Evolutionary conservation across 352 stramenopile species (phyloP).

Genomic region (Thalassiosira livingstoniorum): DNA sequence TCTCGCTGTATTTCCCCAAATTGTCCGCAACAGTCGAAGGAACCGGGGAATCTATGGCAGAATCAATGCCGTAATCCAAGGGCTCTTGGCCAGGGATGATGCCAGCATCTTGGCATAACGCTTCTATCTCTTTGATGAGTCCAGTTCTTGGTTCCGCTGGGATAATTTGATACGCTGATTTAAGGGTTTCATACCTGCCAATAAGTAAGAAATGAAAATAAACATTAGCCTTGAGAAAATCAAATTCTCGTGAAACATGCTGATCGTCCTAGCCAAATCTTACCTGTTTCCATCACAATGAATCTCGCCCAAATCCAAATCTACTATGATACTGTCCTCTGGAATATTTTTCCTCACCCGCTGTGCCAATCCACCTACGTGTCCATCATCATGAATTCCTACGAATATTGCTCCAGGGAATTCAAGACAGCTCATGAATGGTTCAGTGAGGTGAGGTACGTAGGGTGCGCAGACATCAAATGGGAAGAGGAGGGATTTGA

Average conservation of each 20-base stretch:
- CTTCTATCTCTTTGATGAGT: slow-evolving; percentile 81
- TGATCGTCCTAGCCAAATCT: slow-evolving; percentile 9
- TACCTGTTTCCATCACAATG: slow-evolving; percentile 74
- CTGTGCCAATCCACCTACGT: slow-evolving; percentile 66
- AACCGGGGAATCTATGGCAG: slow-evolving; percentile 66
- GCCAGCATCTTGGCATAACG: slow-evolving; percentile 75
- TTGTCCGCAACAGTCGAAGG: slow-evolving; percentile 44
- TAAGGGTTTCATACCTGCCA: slow-evolving; percentile 67
- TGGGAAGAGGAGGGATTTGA: slow-evolving; percentile 81
- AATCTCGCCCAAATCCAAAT: slow-evolving; percentile 80
- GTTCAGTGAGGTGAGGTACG: slow-evolving; percentile 79
- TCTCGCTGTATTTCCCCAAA: slow-evolving; percentile 51
- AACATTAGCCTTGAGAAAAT: neutral
- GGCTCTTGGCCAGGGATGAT: slow-evolving; percentile 81
- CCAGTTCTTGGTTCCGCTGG: slow-evolving; percentile 63
- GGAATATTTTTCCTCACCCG: slow-evolving; percentile 71
- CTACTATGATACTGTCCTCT: slow-evolving; percentile 83
- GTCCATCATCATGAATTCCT: slow-evolving; percentile 81
- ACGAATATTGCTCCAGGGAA: slow-evolving; percentile 85
- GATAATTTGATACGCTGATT: slow-evolving; percentile 78
- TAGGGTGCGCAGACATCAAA: slow-evolving; percentile 85
- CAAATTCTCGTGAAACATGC: too few species aligned
- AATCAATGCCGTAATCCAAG: slow-evolving; percentile 74
- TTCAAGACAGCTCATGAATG: slow-evolving; percentile 83
- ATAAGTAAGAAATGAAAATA: slow-evolving; percentile 17